Conservation (phyloP, 2,329 filamentous ascomycete genomes). For the Penicillium frequentans region DNA sequence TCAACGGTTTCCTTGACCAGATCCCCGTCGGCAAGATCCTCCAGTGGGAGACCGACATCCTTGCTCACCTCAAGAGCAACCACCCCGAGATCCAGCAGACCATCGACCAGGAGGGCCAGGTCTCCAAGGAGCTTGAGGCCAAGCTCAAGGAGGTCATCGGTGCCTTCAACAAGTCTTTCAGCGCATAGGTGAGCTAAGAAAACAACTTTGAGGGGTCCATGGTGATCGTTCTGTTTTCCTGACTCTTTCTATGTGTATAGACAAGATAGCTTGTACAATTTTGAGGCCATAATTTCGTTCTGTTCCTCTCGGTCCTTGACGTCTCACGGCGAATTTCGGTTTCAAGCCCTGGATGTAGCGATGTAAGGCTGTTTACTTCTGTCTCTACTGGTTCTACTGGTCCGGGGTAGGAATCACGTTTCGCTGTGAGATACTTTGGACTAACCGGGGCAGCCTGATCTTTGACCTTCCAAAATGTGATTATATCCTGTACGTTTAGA, state of each 20-base stretch:
- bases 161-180: conserved; percentile 93
- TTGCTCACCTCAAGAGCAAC: conserved; percentile 87
- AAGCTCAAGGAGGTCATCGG: conserved; percentile 67
- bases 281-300: conserved; percentile 43
- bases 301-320: conserved; percentile 26
- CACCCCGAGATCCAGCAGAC: conserved; percentile 77
- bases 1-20: conserved; percentile 90
- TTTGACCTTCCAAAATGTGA: conserved; percentile 33
- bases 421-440: neutral
- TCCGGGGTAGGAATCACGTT: conserved; percentile 20
- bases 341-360: conserved; percentile 31
- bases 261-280: conserved; percentile 49
- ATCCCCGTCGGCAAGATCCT: conserved; percentile 91
- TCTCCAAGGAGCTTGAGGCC: conserved; percentile 84
- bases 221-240: conserved; percentile 40
- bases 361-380: conserved; percentile 17
- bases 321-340: conserved; percentile 6
- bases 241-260: conserved; percentile 42
- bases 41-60: conserved; percentile 91
- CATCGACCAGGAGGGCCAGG: conserved; percentile 92
- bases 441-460: conserved; percentile 4
- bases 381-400: conserved; percentile 17
- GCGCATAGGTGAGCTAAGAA: conserved; percentile 42
- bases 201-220: conserved; percentile 31
- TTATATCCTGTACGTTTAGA: conserved; percentile 46